phyloP scores from a whole-genome alignment of 495 filamentous ascomycete species.

The Paragyromitra xinjiangensis region DNA sequence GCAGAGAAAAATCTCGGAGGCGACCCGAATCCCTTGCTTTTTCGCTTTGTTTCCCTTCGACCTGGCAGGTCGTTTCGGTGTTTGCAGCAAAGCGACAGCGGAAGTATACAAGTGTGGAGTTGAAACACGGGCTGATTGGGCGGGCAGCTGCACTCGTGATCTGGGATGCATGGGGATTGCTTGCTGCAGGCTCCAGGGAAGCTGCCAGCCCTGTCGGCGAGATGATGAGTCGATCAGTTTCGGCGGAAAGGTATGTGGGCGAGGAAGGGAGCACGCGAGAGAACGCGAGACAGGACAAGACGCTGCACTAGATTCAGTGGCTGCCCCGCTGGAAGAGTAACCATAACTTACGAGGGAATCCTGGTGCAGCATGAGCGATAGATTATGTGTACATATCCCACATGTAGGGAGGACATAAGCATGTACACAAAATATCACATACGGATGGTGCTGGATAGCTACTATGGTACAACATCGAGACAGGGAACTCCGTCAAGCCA shows the following conservation, averaged over 20 bases:
- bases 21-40: constrained; percentile 38
- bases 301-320: constrained; percentile 16
- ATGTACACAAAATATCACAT: constrained; percentile 2
- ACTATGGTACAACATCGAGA: constrained; percentile 2
- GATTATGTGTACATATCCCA: background rate
- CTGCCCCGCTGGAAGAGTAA: constrained; percentile 16
- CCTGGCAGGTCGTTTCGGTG: constrained; percentile 28
- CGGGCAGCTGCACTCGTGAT: constrained; percentile 47
- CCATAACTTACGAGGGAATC: constrained; percentile 28
- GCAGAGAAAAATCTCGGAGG: constrained; percentile 11
- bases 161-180: constrained; percentile 45
- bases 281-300: constrained; percentile 20
- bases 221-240: constrained; percentile 52
- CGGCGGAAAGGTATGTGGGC: constrained; percentile 16
- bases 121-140: constrained; percentile 41
- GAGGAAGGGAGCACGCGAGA: background rate
- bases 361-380: background rate
- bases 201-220: constrained; percentile 49
- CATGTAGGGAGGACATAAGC: background rate
- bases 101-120: constrained; percentile 8
- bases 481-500: constrained; percentile 3
- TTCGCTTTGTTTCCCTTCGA: constrained; percentile 8
- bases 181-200: constrained; percentile 37
- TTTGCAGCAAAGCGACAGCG: background rate
- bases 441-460: constrained; percentile 3